These are phyloP conservation scores for Sporothrix inflata DNA, from an alignment of 2,329 filamentous ascomycete species.

Conservation along the genomic window DNA sequence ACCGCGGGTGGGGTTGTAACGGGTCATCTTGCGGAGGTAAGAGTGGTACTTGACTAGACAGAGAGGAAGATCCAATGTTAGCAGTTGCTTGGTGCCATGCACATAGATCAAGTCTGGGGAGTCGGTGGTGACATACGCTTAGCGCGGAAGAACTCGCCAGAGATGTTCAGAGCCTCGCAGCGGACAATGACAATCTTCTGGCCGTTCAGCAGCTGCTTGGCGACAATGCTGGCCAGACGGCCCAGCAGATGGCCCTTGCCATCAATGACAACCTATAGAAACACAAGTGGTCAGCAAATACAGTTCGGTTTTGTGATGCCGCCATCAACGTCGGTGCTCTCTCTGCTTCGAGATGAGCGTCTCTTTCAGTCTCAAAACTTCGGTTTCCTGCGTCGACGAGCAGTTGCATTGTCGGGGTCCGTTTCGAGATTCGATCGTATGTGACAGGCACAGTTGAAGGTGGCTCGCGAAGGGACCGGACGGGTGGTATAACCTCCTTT, in stretches of 20 bases:
- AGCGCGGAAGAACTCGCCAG: conserved; percentile 99
- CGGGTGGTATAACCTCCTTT: neutral
- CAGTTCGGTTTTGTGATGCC: neutral
- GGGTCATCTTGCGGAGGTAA: conserved; percentile 99
- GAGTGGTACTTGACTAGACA: conserved; percentile 96
- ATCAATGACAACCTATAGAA: conserved; percentile 91
- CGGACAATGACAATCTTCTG: conserved; percentile 99
- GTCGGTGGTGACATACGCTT: conserved; percentile 80
- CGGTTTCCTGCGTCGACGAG: neutral
- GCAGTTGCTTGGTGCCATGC: neutral
- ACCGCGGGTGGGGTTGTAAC: conserved; percentile 99
- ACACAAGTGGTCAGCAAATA: conserved; percentile 26
- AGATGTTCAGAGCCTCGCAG: conserved; percentile 99
- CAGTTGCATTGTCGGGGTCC: neutral
- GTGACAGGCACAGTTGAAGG: neutral
- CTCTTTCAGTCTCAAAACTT: no score
- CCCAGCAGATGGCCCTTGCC: conserved; percentile 99
- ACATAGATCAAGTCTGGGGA: neutral
- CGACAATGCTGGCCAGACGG: conserved; percentile 95
- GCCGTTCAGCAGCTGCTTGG: conserved; percentile 98
- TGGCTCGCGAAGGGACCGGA: neutral
- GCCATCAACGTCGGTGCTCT: neutral
- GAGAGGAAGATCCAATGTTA: neutral
- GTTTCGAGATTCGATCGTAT: neutral
- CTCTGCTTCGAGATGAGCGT: neutral